These are phyloP conservation scores for Strombidium stylifer DNA, from an alignment of 73 alveolate genomes.

Conservation along the genomic window DNA sequence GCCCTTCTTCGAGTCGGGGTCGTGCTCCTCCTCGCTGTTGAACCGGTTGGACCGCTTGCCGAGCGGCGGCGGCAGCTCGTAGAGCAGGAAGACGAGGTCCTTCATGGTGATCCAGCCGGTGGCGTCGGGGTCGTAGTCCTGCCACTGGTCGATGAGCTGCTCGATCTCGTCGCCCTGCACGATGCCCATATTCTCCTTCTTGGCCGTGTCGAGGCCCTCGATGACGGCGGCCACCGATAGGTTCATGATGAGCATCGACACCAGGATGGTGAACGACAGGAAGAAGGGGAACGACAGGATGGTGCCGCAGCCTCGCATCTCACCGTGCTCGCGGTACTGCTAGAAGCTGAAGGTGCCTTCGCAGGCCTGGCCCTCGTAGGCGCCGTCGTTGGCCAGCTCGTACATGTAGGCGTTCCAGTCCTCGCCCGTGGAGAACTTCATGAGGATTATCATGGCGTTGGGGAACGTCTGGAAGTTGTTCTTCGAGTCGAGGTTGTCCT, in stretches of 20 bases:
- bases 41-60: too few relatives aligned
- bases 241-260: conserved; percentile 19
- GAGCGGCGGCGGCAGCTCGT: conserved; percentile 46
- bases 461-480: conserved; percentile 25
- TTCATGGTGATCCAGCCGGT: conserved; percentile 23
- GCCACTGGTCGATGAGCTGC: conserved; percentile 26
- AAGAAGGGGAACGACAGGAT: conserved; percentile 18
- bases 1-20: too few relatives aligned
- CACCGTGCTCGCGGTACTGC: conserved; percentile 17
- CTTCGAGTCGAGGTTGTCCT: neutral
- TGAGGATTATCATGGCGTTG: conserved; percentile 13
- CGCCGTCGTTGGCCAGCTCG: conserved; percentile 14
- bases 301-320: conserved; percentile 34
- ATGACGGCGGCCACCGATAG: conserved; percentile 39
- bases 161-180: conserved; percentile 24
- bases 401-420: conserved; percentile 37
- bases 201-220: conserved; percentile 22
- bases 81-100: conserved; percentile 27
- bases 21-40: too few relatives aligned
- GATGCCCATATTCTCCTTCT: conserved; percentile 5
- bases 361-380: conserved; percentile 11
- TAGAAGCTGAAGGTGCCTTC: conserved; percentile 7
- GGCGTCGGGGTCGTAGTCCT: conserved; percentile 42
- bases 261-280: conserved; percentile 11
- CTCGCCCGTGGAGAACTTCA: conserved; percentile 40